A percentile compares a stretch with the other conserved stretches of the same genome.
Evolutionary conservation across 2,329 filamentous ascomycete genomes (phyloP).

Genomic region (Clonostachys rhizophaga): DNA sequence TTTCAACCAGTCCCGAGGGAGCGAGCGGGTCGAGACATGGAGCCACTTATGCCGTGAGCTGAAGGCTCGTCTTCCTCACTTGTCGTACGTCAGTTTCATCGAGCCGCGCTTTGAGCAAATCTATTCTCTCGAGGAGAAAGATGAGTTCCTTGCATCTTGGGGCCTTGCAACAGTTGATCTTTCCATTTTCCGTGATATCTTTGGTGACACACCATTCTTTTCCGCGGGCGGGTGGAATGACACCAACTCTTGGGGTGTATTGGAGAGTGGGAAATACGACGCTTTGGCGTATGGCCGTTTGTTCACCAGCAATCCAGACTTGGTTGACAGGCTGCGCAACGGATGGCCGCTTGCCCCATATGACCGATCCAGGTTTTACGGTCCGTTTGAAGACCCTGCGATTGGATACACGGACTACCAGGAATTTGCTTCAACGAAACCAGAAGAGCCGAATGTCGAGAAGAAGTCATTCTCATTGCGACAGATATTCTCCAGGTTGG

Average conservation of each 20-base stretch:
- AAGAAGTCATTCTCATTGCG: too few relatives aligned
- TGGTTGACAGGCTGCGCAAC: conserved; percentile 17
- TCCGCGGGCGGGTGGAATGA: conserved; percentile 50
- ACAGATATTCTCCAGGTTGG: too few relatives aligned
- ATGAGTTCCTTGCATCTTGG: conserved; percentile 41
- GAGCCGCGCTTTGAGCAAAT: conserved; percentile 52
- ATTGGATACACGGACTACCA: conserved; percentile 30
- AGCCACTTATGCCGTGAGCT: conserved; percentile 40
- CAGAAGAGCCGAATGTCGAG: too few relatives aligned
- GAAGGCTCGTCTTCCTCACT: conserved; percentile 31
- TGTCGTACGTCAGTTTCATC: conserved; percentile 52
- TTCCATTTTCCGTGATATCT: conserved; percentile 41
- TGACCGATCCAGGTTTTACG: conserved; percentile 19
- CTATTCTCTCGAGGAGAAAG: conserved; percentile 40
- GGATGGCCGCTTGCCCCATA: conserved; percentile 15
- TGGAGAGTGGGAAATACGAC: conserved; percentile 36
- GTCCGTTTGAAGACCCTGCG: conserved; percentile 15
- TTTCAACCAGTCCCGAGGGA: conserved; percentile 44
- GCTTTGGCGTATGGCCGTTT: conserved; percentile 29
- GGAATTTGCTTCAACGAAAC: not conserved
- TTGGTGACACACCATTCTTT: conserved; percentile 47
- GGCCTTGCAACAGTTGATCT: conserved; percentile 37
- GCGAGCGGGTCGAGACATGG: conserved; percentile 49
- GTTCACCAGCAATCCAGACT: conserved; percentile 21
- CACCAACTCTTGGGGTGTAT: conserved; percentile 39